phyloP scores from a whole-genome alignment of 1,284 basidiomycete species.

The Cryptococcus hybrid region DNA sequence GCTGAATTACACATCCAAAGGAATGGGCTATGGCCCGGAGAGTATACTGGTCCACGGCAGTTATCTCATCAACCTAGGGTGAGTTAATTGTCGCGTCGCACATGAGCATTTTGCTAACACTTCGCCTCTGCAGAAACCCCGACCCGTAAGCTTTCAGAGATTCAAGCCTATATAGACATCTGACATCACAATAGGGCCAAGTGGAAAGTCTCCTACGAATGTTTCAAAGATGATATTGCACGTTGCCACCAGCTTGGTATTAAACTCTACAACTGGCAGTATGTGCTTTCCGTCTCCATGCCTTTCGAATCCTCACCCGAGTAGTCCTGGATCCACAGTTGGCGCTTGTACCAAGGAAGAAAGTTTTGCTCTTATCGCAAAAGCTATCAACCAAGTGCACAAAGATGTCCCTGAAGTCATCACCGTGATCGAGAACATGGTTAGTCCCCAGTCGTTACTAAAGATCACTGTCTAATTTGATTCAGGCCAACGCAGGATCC shows the following conservation, averaged over 20 bases:
- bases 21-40: conserved; percentile 59
- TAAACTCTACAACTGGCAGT: conserved; percentile 81
- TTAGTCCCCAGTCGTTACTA: conserved; percentile 31
- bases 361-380: conserved; percentile 65
- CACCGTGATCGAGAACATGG: conserved; percentile 83
- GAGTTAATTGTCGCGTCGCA: neutral
- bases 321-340: conserved; percentile 75
- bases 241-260: conserved; percentile 76
- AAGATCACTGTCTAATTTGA: neutral
- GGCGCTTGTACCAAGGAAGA: conserved; percentile 63
- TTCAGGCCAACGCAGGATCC: conserved; percentile 67
- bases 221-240: conserved; percentile 79
- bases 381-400: conserved; percentile 73
- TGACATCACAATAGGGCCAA: conserved; percentile 57
- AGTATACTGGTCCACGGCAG: conserved; percentile 76
- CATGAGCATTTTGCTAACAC: conserved; percentile 2
- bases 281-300: conserved; percentile 34
- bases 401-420: conserved; percentile 63
- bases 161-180: neutral
- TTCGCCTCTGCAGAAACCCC: conserved; percentile 55
- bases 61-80: conserved; percentile 78
- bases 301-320: neutral
- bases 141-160: conserved; percentile 57
- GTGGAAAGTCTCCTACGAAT: conserved; percentile 71
- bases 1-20: conserved; percentile 8